phyloP scores from a whole-genome alignment of 768 basidiomycete genomes.

The Mycena albidolilacea region DNA sequence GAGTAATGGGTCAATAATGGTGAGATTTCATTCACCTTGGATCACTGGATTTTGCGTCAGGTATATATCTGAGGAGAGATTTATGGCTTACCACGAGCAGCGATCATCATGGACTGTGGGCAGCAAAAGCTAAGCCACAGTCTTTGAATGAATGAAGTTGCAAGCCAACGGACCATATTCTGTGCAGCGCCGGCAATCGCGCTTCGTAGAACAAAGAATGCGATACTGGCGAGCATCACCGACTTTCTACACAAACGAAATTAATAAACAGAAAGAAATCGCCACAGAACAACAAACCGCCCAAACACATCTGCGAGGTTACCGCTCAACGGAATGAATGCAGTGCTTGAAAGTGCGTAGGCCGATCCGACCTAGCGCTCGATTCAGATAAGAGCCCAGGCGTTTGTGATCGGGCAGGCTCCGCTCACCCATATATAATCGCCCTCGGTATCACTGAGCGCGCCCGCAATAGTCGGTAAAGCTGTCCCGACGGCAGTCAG shows the following conservation, averaged over 20 bases:
- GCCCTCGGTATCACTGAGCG: constrained; percentile 27
- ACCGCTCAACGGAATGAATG: constrained; percentile 55
- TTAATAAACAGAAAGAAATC: too few species aligned
- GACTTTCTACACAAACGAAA: constrained; percentile 33
- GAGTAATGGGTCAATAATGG: background rate
- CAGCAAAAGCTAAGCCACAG: background rate
- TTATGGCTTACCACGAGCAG: constrained; percentile 46
- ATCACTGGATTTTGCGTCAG: constrained; percentile 10
- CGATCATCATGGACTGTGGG: constrained; percentile 52
- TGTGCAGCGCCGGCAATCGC: constrained; percentile 57
- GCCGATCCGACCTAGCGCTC: constrained; percentile 52
- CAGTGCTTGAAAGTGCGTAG: constrained; percentile 57
- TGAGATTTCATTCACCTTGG: constrained; percentile 14
- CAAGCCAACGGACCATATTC: constrained; percentile 47
- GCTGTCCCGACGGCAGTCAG: constrained; percentile 31
- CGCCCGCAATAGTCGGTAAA: constrained; percentile 33
- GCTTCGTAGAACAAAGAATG: constrained; percentile 57
- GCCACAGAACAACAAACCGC: background rate
- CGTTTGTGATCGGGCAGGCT: too few species aligned
- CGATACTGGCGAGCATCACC: constrained; percentile 46
- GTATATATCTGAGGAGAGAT: background rate
- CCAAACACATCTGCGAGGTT: constrained; percentile 52
- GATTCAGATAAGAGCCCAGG: background rate
- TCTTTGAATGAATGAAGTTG: too few species aligned
- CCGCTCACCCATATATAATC: constrained; percentile 35